A percentile compares a stretch with the other conserved stretches of the same genome.
phyloP scores from a whole-genome alignment of 306 rosid genomes.

The Rosa persica region DNA sequence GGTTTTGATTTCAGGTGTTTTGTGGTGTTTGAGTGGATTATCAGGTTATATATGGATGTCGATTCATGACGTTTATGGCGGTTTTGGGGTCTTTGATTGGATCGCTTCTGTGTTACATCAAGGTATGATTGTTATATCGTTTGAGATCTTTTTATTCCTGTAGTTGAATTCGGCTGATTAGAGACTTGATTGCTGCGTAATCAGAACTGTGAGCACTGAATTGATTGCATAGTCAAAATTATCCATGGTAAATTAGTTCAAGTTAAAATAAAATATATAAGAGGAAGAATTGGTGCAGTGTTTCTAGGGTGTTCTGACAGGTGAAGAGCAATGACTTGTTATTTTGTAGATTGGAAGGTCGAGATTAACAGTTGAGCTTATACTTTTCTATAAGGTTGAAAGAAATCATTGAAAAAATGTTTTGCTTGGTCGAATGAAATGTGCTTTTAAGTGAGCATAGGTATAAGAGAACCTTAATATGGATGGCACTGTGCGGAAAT shows the following conservation, averaged over 20 bases:
- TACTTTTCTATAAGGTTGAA: neutral
- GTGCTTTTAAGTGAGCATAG: neutral
- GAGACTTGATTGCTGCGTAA: neutral
- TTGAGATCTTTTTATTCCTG: neutral
- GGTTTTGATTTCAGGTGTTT: neutral
- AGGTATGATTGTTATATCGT: slow-evolving; percentile 45
- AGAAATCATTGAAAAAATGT: neutral
- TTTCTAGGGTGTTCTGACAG: neutral
- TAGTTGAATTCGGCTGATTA: neutral
- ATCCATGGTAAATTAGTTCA: neutral
- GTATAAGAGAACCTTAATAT: neutral
- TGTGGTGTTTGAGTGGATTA: slow-evolving; percentile 15
- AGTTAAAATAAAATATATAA: neutral
- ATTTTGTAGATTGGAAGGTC: neutral
- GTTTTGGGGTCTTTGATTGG: slow-evolving; percentile 86
- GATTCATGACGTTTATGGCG: slow-evolving; percentile 74
- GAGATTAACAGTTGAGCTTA: neutral
- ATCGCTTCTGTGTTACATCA: slow-evolving; percentile 71
- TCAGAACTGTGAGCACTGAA: neutral
- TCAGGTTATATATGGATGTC: slow-evolving; percentile 70
- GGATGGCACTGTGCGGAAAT: neutral
- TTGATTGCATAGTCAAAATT: neutral
- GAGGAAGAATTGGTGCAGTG: neutral
- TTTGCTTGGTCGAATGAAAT: neutral
- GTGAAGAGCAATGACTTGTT: neutral